These are phyloP conservation scores for Spizellomyces sp. DNA, from an alignment of 192 early-diverging fungal species.

Conservation along the genomic window DNA sequence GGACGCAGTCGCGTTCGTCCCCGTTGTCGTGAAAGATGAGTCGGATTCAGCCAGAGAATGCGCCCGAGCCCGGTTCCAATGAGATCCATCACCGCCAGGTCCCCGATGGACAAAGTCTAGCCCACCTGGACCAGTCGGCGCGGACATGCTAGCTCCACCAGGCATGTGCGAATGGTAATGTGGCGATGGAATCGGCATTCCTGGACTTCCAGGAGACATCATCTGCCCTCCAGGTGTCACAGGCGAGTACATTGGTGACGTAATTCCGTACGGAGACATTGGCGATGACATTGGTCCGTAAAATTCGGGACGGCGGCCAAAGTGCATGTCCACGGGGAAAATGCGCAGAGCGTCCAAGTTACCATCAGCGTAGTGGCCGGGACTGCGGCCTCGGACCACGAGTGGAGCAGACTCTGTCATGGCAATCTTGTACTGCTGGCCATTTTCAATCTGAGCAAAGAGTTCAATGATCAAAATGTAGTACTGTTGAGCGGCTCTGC, in stretches of 20 bases:
- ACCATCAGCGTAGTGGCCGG: conserved; percentile 76
- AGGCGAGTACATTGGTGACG: conserved; percentile 24
- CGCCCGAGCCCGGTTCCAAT: conserved; percentile 22
- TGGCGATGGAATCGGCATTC: conserved; percentile 8
- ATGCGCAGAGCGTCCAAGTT: conserved; percentile 24
- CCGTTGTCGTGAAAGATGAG: conserved; percentile 18
- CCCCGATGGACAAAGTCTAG: neutral
- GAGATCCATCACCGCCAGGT: neutral
- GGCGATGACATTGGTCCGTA: conserved; percentile 2
- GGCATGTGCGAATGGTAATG: neutral
- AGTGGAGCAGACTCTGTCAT: conserved; percentile 75
- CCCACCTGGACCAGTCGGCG: neutral
- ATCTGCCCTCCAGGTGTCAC: conserved; percentile 18
- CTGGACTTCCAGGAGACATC: neutral
- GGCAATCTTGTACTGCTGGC: conserved; percentile 60
- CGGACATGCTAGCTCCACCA: conserved; percentile 6
- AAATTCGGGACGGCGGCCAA: conserved; percentile 16
- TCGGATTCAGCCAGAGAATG: conserved; percentile 26
- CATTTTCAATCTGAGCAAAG: conserved; percentile 47
- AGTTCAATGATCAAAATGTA: conserved; percentile 80
- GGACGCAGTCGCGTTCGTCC: conserved; percentile 18
- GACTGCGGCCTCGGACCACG: conserved; percentile 92
- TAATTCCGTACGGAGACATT: conserved; percentile 15
- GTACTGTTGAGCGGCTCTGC: conserved; percentile 90
- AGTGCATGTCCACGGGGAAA: conserved; percentile 24